Evolutionary conservation across 257 asterid genomes (phyloP).

Genomic region (Solanum chilense): DNA sequence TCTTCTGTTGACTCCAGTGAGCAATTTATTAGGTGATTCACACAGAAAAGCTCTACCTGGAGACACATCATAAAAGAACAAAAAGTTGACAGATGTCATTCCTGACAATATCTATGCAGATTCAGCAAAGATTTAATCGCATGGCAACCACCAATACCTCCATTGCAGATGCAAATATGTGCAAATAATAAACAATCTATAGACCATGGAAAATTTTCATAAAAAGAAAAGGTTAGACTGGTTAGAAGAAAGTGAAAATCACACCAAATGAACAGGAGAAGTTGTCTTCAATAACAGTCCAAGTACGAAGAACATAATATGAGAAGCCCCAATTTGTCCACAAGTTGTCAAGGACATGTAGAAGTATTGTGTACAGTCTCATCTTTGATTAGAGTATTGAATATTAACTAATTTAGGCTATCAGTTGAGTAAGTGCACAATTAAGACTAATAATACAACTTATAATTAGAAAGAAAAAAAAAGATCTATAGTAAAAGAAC

Average conservation of each 20-base stretch:
- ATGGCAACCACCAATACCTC: neutral
- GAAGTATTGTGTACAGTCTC: neutral
- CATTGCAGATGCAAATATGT: neutral
- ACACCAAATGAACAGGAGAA: neutral
- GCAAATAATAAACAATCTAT: neutral
- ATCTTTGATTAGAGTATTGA: neutral
- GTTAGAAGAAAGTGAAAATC: neutral
- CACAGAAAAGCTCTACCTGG: constrained; percentile 98
- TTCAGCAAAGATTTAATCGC: neutral
- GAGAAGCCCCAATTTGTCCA: neutral
- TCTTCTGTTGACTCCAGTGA: constrained; percentile 99
- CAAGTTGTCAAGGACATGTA: neutral
- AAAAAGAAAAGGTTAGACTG: neutral
- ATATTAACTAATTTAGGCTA: neutral
- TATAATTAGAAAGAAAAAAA: neutral
- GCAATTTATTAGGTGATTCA: constrained; percentile 92
- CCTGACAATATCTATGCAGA: neutral
- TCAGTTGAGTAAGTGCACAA: neutral
- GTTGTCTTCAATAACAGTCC: neutral
- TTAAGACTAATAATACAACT: neutral
- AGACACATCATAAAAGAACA: constrained; percentile 9
- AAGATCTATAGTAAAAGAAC: neutral
- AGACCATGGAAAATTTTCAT: neutral
- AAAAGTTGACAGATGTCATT: neutral
- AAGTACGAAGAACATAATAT: neutral